phyloP scores from a whole-genome alignment of 2,329 filamentous ascomycete species.

The Fusarium secorum region DNA sequence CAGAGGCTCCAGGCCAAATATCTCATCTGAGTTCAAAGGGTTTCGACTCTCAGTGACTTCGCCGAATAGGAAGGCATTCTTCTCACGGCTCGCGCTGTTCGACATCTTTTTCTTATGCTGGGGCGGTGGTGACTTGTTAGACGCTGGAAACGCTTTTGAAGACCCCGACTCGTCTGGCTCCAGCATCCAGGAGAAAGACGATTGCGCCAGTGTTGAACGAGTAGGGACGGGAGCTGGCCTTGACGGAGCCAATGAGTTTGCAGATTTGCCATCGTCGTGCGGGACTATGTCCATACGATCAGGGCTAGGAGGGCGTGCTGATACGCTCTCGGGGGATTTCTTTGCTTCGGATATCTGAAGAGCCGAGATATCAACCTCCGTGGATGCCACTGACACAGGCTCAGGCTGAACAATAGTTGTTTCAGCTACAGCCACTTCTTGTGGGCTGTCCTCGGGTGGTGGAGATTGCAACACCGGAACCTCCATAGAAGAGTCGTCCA shows the following conservation, averaged over 20 bases:
- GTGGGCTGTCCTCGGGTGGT: slow-evolving; percentile 17
- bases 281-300: slow-evolving; percentile 31
- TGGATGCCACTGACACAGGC: not conserved
- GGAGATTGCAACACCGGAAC: slow-evolving; percentile 49
- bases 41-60: slow-evolving; percentile 54
- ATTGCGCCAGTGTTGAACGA: slow-evolving; percentile 73
- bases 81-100: slow-evolving; percentile 58
- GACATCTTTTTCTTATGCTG: slow-evolving; percentile 53
- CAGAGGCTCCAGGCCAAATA: slow-evolving; percentile 65
- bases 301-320: slow-evolving; percentile 4
- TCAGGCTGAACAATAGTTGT: slow-evolving; percentile 22
- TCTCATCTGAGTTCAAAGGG: slow-evolving; percentile 55
- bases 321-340: not conserved
- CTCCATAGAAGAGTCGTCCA: slow-evolving; percentile 65
- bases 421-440: slow-evolving; percentile 21
- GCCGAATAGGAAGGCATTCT: slow-evolving; percentile 68
- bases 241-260: slow-evolving; percentile 3
- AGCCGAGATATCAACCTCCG: slow-evolving; percentile 26
- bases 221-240: slow-evolving; percentile 58
- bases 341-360: slow-evolving; percentile 32
- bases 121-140: slow-evolving; percentile 44
- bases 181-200: slow-evolving; percentile 83
- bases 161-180: slow-evolving; percentile 58
- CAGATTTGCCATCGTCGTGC: slow-evolving; percentile 23
- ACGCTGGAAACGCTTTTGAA: slow-evolving; percentile 33